Conservation (phyloP, 192 early-diverging fungal species). For the Lobosporangium transversale region DNA sequence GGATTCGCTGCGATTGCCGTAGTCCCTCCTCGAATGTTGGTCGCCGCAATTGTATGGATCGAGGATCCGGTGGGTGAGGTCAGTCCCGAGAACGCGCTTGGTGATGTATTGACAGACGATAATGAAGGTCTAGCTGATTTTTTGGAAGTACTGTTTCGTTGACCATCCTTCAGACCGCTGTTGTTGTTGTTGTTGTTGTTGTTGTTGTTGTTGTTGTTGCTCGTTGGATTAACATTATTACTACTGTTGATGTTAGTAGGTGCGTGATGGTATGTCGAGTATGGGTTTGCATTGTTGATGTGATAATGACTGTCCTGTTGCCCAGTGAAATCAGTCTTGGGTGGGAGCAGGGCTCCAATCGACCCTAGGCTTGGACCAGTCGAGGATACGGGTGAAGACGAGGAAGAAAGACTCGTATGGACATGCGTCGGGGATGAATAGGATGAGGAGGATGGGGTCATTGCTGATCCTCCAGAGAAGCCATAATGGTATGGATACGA, state of each 20-base stretch:
- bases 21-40: conserved; percentile 9
- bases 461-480: conserved; percentile 24
- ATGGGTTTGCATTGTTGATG: not conserved
- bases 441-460: conserved; percentile 26
- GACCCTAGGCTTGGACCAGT: conserved; percentile 32
- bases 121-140: conserved; percentile 5
- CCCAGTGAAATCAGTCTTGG: conserved; percentile 22
- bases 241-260: not conserved
- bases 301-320: conserved; percentile 8
- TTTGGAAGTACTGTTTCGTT: conserved; percentile 6
- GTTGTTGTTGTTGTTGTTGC: too few species aligned
- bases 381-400: conserved; percentile 29
- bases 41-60: conserved; percentile 33
- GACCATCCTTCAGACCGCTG: not conserved
- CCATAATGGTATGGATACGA: conserved; percentile 16
- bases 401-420: conserved; percentile 32
- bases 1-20: conserved; percentile 29
- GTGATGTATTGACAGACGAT: not conserved
- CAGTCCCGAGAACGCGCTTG: conserved; percentile 4
- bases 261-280: conserved; percentile 1
- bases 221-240: too few species aligned
- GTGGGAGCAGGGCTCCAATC: conserved; percentile 31
- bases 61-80: conserved; percentile 5
- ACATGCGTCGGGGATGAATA: conserved; percentile 33
- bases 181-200: too few species aligned